A percentile compares a stretch with the other conserved stretches of the same genome.
phyloP scores from a whole-genome alignment of 176 grass and related monocot species.

The sorghum (Sorghum bicolor) region DNA sequence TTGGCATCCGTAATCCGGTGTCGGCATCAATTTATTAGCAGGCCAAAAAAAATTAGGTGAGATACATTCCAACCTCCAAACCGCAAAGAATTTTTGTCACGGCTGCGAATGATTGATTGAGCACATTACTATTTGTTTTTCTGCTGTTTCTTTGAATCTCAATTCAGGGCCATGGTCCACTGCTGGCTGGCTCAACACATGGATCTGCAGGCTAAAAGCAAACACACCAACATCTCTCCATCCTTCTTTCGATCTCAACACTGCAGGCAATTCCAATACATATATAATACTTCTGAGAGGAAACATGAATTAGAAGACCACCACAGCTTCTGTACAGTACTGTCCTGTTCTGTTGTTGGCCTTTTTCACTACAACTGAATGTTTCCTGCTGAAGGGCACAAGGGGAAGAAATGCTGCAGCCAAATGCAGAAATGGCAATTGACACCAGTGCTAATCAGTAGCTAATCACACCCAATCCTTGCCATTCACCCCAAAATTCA shows the following conservation, averaged over 20 bases:
- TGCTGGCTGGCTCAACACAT: background rate
- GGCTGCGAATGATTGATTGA: background rate
- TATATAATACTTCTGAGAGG: too few species aligned
- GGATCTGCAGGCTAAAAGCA: constrained; percentile 1
- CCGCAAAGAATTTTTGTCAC: background rate
- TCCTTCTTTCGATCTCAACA: background rate
- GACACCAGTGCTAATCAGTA: background rate
- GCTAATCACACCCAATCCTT: background rate
- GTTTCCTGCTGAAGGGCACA: constrained; percentile 3
- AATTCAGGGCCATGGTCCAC: background rate
- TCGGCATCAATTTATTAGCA: background rate
- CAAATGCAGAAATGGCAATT: background rate
- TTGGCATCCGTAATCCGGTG: background rate
- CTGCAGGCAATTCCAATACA: background rate
- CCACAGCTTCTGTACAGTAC: background rate
- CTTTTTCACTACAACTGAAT: background rate
- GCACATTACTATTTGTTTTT: background rate
- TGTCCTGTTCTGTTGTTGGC: background rate
- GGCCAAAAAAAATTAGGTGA: background rate
- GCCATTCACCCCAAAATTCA: too few species aligned
- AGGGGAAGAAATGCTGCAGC: background rate
- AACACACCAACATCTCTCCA: constrained; percentile 3
- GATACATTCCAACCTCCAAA: background rate
- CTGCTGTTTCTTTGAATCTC: background rate
- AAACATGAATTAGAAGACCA: background rate